These are phyloP conservation scores for Serendipita sp. DNA, from an alignment of 768 basidiomycete genomes.

Conservation along the genomic window DNA sequence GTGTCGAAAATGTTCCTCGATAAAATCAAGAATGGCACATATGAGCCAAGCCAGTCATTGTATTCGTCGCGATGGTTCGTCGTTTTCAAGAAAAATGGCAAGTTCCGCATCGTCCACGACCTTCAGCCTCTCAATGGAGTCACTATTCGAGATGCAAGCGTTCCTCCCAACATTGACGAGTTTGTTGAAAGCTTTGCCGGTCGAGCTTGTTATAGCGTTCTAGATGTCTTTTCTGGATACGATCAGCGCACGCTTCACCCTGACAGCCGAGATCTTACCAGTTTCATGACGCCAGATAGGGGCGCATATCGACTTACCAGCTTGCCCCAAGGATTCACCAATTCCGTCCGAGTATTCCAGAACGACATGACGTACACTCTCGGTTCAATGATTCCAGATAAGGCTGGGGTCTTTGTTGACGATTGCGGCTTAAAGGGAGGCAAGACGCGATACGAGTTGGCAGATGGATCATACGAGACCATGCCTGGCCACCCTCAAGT, in stretches of 20 bases:
- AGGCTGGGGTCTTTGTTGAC: slow-evolving; percentile 24
- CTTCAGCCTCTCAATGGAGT: slow-evolving; percentile 23
- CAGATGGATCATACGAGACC: background rate
- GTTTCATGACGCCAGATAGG: slow-evolving; percentile 26
- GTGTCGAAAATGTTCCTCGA: slow-evolving; percentile 19
- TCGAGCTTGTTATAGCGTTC: slow-evolving; percentile 15
- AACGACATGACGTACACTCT: slow-evolving; percentile 24
- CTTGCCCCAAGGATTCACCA: slow-evolving; percentile 28
- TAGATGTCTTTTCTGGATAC: slow-evolving; percentile 20
- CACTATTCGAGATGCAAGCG: slow-evolving; percentile 16
- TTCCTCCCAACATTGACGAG: slow-evolving; percentile 20
- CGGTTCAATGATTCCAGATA: slow-evolving; percentile 24
- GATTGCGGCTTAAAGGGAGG: slow-evolving; percentile 22
- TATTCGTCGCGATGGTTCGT: slow-evolving; percentile 25
- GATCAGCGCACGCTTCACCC: slow-evolving; percentile 19
- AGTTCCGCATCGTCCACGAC: slow-evolving; percentile 22
- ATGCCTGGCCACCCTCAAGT: background rate
- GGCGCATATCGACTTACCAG: slow-evolving; percentile 16
- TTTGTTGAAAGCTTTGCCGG: slow-evolving; percentile 22
- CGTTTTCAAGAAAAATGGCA: slow-evolving; percentile 16
- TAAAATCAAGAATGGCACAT: slow-evolving; percentile 25
- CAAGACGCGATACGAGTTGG: background rate
- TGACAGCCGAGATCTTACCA: slow-evolving; percentile 24
- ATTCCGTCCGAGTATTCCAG: slow-evolving; percentile 25
- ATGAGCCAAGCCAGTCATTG: slow-evolving; percentile 23